Evolutionary conservation across 306 rosid genomes (phyloP).

Genomic region (Dalbergia cochinchinensis): DNA sequence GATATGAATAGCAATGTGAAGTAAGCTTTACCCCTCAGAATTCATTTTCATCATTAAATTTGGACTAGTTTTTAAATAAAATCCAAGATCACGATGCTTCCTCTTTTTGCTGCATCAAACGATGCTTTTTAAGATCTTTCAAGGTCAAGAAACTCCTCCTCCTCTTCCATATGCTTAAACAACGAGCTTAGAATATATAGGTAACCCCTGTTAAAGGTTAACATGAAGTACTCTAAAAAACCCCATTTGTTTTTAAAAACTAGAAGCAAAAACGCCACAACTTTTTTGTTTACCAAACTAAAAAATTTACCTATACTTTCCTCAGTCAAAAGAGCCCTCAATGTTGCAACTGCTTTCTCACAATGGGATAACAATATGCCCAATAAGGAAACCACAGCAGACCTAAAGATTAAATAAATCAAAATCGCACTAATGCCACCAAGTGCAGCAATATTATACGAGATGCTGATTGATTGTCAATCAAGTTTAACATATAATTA

Average conservation of each 20-base stretch:
- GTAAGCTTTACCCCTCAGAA: not conserved
- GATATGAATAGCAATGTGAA: conserved; percentile 2
- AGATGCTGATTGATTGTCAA: too few relatives aligned
- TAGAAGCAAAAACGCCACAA: too few relatives aligned
- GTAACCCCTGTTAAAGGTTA: not conserved
- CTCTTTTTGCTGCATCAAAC: not conserved
- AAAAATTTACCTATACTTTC: too few relatives aligned
- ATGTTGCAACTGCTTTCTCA: too few relatives aligned
- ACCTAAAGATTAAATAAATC: too few relatives aligned
- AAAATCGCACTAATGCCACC: not conserved
- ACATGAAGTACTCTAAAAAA: too few relatives aligned
- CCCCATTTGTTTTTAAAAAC: too few relatives aligned
- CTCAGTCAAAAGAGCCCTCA: too few relatives aligned
- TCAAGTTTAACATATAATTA: too few relatives aligned
- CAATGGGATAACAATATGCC: too few relatives aligned
- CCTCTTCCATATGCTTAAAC: not conserved
- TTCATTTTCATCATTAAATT: not conserved
- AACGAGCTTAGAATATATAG: not conserved
- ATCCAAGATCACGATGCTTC: not conserved
- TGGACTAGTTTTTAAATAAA: not conserved
- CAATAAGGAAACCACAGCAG: not conserved
- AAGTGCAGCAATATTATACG: not conserved
- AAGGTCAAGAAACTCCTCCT: not conserved
- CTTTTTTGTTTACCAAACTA: too few relatives aligned
- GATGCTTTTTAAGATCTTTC: not conserved